A percentile compares a stretch with the other conserved stretches of the same genome.
Conservation (phyloP, 2,329 filamentous ascomycete genomes). For the Apiospora arundinis region DNA sequence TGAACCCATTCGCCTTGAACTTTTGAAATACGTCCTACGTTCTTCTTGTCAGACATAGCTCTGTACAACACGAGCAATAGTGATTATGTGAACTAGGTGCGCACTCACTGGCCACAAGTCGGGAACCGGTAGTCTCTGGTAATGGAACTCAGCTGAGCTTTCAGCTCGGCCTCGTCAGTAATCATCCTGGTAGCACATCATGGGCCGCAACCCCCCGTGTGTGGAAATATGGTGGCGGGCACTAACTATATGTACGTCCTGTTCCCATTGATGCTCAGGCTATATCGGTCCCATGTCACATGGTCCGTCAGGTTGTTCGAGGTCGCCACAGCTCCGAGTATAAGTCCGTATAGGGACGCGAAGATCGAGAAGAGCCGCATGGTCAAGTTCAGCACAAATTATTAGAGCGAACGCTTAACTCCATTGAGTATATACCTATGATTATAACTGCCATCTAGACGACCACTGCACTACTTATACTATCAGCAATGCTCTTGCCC, state of each 20-base stretch:
- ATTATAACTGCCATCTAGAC: background rate
- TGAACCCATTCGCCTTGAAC: slow-evolving; percentile 32
- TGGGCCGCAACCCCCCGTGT: background rate
- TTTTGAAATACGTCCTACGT: slow-evolving; percentile 30
- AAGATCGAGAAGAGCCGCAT: background rate
- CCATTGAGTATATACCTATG: background rate
- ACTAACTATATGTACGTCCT: background rate
- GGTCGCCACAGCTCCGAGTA: background rate
- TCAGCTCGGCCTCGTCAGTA: slow-evolving; percentile 30
- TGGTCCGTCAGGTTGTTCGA: slow-evolving; percentile 11
- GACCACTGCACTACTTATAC: background rate
- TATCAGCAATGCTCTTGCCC: background rate
- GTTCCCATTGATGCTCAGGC: background rate
- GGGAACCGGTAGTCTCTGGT: slow-evolving; percentile 58
- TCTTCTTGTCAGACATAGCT: background rate
- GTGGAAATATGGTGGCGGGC: background rate
- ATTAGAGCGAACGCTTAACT: too few species aligned
- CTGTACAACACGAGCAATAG: background rate
- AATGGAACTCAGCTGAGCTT: slow-evolving; percentile 57
- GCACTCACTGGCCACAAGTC: slow-evolving; percentile 52
- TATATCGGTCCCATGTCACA: background rate
- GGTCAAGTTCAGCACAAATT: background rate
- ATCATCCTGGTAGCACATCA: background rate
- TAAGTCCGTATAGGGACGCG: background rate
- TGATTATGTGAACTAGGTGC: background rate